Percentiles rank a stretch among this genome's conserved stretches.
Conservation (phyloP, 306 rosid species). For the Alnus glutinosa region DNA sequence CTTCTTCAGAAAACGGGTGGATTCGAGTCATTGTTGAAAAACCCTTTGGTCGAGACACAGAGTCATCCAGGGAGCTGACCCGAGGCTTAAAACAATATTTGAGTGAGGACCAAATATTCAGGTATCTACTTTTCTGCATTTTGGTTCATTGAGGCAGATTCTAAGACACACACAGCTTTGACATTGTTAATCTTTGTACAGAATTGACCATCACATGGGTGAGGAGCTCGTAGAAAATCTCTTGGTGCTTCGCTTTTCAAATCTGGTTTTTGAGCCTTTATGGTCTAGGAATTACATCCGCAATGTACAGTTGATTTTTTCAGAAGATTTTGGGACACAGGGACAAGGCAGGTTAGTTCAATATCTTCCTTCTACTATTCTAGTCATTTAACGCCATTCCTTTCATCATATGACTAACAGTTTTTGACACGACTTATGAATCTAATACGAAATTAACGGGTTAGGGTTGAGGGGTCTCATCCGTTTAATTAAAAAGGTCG, state of each 20-base stretch:
- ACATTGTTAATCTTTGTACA: constrained; percentile 31
- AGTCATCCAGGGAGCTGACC: constrained; percentile 82
- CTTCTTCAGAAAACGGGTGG: constrained; percentile 88
- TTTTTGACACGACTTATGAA: too few relatives aligned
- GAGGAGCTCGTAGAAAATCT: constrained; percentile 98
- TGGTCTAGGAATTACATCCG: constrained; percentile 91
- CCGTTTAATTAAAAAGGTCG: too few relatives aligned
- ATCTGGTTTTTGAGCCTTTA: constrained; percentile 91
- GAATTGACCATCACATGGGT: constrained; percentile 99
- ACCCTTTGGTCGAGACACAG: constrained; percentile 90
- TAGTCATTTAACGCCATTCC: constrained; percentile 10
- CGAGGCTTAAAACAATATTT: constrained; percentile 74
- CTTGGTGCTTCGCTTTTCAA: constrained; percentile 95
- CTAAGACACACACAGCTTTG: constrained; percentile 13
- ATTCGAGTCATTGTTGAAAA: constrained; percentile 93
- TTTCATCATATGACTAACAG: neutral
- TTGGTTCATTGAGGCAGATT: constrained; percentile 5
- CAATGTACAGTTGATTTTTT: constrained; percentile 88
- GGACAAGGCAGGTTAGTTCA: constrained; percentile 90
- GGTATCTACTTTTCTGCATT: constrained; percentile 42
- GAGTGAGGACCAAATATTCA: constrained; percentile 88
- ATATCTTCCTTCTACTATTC: neutral
- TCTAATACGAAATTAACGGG: too few relatives aligned
- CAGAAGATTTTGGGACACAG: constrained; percentile 98
- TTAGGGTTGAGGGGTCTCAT: too few relatives aligned